Percentiles rank a stretch among this genome's conserved stretches.
Conservation (phyloP, 2,329 filamentous ascomycete species). For the Colletotrichum sp. region DNA sequence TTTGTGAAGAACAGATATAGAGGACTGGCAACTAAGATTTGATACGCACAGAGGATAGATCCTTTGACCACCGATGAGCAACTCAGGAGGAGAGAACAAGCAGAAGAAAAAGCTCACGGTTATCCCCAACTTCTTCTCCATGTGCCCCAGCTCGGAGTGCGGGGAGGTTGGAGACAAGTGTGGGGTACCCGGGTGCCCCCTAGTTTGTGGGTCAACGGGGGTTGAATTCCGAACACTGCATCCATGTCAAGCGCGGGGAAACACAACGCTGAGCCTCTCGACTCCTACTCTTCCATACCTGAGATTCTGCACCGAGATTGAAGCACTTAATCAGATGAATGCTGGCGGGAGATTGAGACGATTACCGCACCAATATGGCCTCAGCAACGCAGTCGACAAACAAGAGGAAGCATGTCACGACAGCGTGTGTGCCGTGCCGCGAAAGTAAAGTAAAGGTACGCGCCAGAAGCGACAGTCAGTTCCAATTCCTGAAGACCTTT, state of each 20-base stretch:
- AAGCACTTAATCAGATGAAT: background rate
- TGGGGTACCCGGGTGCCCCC: background rate
- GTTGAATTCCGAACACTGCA: background rate
- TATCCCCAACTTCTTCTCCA: background rate
- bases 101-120: background rate
- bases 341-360: background rate
- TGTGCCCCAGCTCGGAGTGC: background rate
- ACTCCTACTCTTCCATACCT: background rate
- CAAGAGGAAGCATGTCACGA: slow-evolving; percentile 43
- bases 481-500: background rate
- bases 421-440: slow-evolving; percentile 47
- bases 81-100: background rate
- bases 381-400: background rate
- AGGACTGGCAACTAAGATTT: background rate
- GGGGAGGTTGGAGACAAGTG: background rate
- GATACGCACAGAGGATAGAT: background rate
- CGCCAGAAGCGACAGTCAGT: background rate
- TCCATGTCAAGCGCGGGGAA: background rate
- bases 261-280: background rate
- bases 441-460: slow-evolving; percentile 48
- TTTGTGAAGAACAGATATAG: background rate
- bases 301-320: background rate
- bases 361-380: background rate
- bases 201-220: background rate
- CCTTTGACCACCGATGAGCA: background rate